Evolutionary conservation across 2,329 filamentous ascomycete species (phyloP), one percentile per base, ranked within the genome.

Genomic region (Pseudocercospora pini-densiflorae): DNA sequence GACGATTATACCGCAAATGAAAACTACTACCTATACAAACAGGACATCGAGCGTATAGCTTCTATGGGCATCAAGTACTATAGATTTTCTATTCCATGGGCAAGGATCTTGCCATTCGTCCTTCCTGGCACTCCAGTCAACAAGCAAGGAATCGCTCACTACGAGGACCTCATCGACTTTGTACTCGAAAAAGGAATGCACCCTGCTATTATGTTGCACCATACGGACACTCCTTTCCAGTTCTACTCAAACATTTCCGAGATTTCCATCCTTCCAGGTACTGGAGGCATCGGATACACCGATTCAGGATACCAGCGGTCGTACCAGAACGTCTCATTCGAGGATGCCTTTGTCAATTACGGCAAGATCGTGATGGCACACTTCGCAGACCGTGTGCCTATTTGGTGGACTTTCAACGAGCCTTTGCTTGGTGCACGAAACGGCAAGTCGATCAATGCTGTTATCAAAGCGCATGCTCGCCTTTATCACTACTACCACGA

Each of bases 401-500:
- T 63, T 12, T 70, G 68, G 68, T 72, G 74, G 19, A 74, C 80
- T 79, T 79, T 80, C 69, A 82, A 82, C 64, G 81, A 82, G 69
- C 80, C 77, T 1, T 74, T 74, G 8, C 21, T 64, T 23, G 62
- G 61, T 27, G n/a, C 60, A 2, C 16, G 19, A 14, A 59, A 62
- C 45, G 64, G 59, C 16, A 43, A 57, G n/a, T 64, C 66, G 6
- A 61, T 66, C 9, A 53, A 59, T 21, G 69, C 66, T 16, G 68
- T 73, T 14, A 53, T 73, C 55, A 69, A 63, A 21, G 59, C 67
- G 5, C 72, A 72, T 43, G 68, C 72, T 10, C 60, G 58, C n/a
- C 65, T 72, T 19, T 69, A 61, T 27, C 71, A 72, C 72, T 88
- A 83, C 75, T 88, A 88, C 74, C 81, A 84, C 47, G 82, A 86